Conservation (phyloP, 2,329 filamentous ascomycete species). For the Bretziella fagacearum region DNA sequence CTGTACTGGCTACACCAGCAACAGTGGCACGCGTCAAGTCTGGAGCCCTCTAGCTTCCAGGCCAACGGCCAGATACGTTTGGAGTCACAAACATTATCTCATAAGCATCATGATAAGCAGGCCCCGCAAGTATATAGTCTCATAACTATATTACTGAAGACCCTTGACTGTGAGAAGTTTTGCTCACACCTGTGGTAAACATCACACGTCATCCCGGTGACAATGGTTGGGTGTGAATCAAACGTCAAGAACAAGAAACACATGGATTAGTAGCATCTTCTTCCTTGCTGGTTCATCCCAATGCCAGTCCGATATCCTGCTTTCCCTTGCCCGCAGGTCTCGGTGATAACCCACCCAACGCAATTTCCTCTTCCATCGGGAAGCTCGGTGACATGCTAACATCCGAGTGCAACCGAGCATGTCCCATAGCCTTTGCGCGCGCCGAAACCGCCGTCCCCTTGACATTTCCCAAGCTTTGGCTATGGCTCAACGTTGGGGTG, state of each 20-base stretch:
- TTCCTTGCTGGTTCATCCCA: conserved; percentile 29
- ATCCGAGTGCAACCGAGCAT: conserved; percentile 28
- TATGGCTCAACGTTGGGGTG: conserved; percentile 6
- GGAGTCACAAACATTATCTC: no score
- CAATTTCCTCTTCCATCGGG: conserved; percentile 28
- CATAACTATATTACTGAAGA: neutral
- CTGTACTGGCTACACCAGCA: no score
- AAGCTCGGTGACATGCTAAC: conserved; percentile 28
- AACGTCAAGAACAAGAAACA: no score
- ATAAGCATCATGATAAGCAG: no score
- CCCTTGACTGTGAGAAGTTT: conserved; percentile 2
- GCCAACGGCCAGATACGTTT: neutral
- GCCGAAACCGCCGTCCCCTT: conserved; percentile 1
- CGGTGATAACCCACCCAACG: conserved; percentile 31
- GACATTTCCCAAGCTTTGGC: conserved; percentile 11
- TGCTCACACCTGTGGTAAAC: conserved; percentile 6
- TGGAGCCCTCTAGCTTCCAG: neutral
- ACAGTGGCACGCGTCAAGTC: no score
- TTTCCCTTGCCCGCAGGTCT: conserved; percentile 23
- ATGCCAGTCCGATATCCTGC: conserved; percentile 35
- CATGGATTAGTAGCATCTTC: no score
- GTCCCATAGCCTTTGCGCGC: conserved; percentile 15
- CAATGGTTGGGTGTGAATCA: no score
- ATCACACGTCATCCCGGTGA: neutral
- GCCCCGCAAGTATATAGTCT: no score